Base-by-base conservation (phyloP, 352 stramenopile genomes). In the Pythium phragmiticola region DNA sequence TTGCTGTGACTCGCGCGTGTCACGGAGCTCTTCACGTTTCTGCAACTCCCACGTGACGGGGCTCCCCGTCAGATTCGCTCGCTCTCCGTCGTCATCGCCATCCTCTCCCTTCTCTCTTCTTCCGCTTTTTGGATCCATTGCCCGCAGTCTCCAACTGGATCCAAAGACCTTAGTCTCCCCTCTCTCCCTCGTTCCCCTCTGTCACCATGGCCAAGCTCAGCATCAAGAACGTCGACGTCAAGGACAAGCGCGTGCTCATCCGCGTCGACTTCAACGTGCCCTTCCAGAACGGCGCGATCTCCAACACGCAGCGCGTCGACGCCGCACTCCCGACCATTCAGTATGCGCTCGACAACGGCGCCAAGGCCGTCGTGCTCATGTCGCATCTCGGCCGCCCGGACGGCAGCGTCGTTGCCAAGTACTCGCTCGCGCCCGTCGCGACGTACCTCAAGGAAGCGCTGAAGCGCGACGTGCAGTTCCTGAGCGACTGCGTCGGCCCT, bases 201-300 rank as follows among this genome's bases (percentile, higher is more conserved):
- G 0, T 41, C 59, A 86, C 42, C 14, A 94, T 95, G 86, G 71
- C 82, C 56, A 95, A 95, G 72, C 78, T 93, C 65, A 93, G 82
- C 72, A 87, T 98, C 68, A 87, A 96, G 69, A 95, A 98, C 69
- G 88, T 94, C 54, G 92, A 98, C 72, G 82, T 98, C 60, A 94
- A 96, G 78, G 95, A 90, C 82, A 98, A 99, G 86, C 98, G 96
- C 77, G 97, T 99, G 63, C 89, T 99, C 60, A 97, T 99, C 62
- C 94, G 98, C 73, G 98, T 98, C 63, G 98, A 99, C 86, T 98
- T 99, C 67, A 99, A 99, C 78, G 98, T 99, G 43, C 98, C 98
- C 16, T 97, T 99, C 69, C 78, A 86, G 17, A 91, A 96, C 74
- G 97, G 94, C 63, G 96, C 96, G 65, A 93, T 98, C 60, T 98